Conservation (phyloP, 768 basidiomycete species). For the Galerina sulciceps region DNA sequence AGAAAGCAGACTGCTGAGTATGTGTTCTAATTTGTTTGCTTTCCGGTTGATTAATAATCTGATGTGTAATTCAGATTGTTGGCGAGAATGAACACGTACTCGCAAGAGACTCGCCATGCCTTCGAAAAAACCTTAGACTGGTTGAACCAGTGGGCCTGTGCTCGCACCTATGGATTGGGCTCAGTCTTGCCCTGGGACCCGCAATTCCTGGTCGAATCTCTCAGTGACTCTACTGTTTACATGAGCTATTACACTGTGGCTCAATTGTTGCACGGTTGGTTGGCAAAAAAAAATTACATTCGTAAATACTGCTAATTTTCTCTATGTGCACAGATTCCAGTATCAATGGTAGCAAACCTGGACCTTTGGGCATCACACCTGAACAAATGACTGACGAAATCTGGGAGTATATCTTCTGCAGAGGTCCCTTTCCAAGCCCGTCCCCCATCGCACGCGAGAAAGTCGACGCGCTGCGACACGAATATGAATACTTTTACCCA, state of each 20-base stretch:
- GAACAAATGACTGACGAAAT: slow-evolving; percentile 97
- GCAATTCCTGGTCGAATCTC: slow-evolving; percentile 92
- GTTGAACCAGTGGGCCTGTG: slow-evolving; percentile 99
- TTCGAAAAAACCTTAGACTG: slow-evolving; percentile 93
- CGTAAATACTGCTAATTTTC: background rate
- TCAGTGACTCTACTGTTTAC: slow-evolving; percentile 98
- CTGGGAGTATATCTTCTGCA: slow-evolving; percentile 92
- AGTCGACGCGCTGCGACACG: slow-evolving; percentile 83
- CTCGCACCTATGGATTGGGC: slow-evolving; percentile 95
- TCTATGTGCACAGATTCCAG: slow-evolving; percentile 51
- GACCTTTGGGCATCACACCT: slow-evolving; percentile 82
- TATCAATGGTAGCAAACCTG: slow-evolving; percentile 78
- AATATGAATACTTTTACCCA: slow-evolving; percentile 97
- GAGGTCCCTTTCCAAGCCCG: slow-evolving; percentile 71
- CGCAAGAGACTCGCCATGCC: slow-evolving; percentile 86
- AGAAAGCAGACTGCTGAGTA: slow-evolving; percentile 82
- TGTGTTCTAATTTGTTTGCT: slow-evolving; percentile 4
- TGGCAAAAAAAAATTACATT: no score
- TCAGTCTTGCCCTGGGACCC: slow-evolving; percentile 97
- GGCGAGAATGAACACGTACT: slow-evolving; percentile 88
- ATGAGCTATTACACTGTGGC: slow-evolving; percentile 98
- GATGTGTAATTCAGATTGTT: no score
- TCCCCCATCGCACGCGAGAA: slow-evolving; percentile 75
- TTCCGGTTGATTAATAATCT: slow-evolving; percentile 8
- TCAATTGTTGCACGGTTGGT: slow-evolving; percentile 85